Percentiles rank a stretch among this genome's conserved stretches.
These are phyloP conservation scores for Chaetomium olivaceum DNA, from an alignment of 2,329 filamentous ascomycete species.

Conservation along the genomic window DNA sequence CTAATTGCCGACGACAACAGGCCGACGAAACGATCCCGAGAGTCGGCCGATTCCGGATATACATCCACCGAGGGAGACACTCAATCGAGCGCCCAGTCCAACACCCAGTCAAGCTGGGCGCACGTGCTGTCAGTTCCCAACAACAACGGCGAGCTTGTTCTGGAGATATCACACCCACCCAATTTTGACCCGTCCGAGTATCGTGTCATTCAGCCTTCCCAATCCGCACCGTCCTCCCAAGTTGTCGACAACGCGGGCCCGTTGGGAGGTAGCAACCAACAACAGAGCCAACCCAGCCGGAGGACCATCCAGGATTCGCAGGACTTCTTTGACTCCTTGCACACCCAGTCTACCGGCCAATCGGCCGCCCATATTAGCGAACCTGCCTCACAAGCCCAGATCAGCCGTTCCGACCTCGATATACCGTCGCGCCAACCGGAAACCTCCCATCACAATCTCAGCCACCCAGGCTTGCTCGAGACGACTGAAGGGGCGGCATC, in stretches of 20 bases:
- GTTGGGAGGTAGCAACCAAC: not conserved
- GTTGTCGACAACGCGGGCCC: not conserved
- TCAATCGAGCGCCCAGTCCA: not conserved
- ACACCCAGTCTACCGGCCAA: not conserved
- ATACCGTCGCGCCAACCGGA: slow-evolving; percentile 27
- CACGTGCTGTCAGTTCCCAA: slow-evolving; percentile 6
- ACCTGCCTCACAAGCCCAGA: slow-evolving; percentile 21
- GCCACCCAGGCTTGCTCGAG: slow-evolving; percentile 10
- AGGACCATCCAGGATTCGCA: slow-evolving; percentile 49
- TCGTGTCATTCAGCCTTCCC: slow-evolving; percentile 1
- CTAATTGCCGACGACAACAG: not conserved
- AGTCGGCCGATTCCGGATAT: slow-evolving; percentile 22
- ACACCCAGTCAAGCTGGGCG: slow-evolving; percentile 9
- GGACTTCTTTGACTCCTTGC: slow-evolving; percentile 33
- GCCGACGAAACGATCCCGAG: slow-evolving; percentile 7
- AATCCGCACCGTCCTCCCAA: slow-evolving; percentile 26
- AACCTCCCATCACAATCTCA: not conserved
- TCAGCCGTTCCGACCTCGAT: slow-evolving; percentile 13
- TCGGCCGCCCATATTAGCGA: not conserved
- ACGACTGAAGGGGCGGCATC: not conserved
- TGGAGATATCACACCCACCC: slow-evolving; percentile 26
- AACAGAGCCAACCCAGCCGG: slow-evolving; percentile 33
- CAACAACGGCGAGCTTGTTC: slow-evolving; percentile 20
- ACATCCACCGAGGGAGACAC: slow-evolving; percentile 18
- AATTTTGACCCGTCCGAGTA: slow-evolving; percentile 32